Conservation (phyloP, 1,284 basidiomycete genomes). For the Porodaedalea pini region DNA sequence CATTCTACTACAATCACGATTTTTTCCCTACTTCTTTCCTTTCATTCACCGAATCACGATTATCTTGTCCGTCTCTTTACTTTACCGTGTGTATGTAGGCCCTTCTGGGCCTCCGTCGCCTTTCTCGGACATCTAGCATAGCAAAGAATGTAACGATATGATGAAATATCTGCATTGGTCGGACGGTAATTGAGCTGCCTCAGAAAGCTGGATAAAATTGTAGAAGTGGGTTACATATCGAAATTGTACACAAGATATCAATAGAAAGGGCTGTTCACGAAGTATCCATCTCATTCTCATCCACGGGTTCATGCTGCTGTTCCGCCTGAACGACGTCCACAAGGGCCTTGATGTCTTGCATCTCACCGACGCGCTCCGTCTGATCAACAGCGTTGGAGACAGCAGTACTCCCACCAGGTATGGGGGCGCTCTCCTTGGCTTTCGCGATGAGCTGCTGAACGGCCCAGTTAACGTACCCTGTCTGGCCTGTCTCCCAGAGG, state of each 20-base stretch:
- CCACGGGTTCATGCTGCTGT: neutral
- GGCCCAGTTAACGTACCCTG: constrained; percentile 69
- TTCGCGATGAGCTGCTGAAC: constrained; percentile 49
- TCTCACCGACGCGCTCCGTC: constrained; percentile 26
- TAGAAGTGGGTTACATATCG: too few species aligned
- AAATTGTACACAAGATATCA: neutral
- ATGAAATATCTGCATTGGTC: neutral
- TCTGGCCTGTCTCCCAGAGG: constrained; percentile 64
- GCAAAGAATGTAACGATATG: constrained; percentile 9
- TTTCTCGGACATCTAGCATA: constrained; percentile 8
- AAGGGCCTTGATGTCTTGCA: constrained; percentile 30
- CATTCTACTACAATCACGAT: neutral
- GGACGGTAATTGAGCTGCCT: too few species aligned
- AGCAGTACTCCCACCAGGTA: constrained; percentile 27
- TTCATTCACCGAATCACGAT: neutral
- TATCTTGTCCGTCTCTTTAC: neutral
- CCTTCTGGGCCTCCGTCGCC: neutral
- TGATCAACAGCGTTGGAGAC: constrained; percentile 27
- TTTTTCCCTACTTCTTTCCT: neutral
- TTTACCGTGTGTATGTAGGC: neutral
- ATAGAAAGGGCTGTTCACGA: neutral
- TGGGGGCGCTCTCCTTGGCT: constrained; percentile 36
- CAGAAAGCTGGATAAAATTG: too few species aligned
- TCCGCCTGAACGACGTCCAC: neutral
- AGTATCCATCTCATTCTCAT: constrained; percentile 13